Evolutionary conservation across 352 stramenopile genomes (phyloP).

Genomic region (Globisporangium nunn): DNA sequence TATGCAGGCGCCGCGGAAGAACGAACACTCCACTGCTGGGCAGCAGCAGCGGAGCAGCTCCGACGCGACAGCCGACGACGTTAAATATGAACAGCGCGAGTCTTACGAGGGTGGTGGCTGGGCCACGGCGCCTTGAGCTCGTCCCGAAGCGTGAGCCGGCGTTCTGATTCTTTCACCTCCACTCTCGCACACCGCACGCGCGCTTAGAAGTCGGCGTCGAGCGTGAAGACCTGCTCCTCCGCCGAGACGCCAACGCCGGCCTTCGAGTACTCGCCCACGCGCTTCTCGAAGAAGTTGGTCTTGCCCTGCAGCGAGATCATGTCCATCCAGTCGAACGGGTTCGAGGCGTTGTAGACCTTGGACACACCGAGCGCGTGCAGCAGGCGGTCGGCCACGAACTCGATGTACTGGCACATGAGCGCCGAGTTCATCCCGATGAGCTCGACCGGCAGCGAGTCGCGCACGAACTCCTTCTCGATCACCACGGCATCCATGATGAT

Average conservation of each 20-base stretch:
- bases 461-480: conserved; percentile 98
- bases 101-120: not conserved
- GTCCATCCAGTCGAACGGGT: conserved; percentile 99
- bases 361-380: conserved; percentile 87
- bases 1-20: not conserved
- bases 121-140: too few species aligned
- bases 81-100: conserved; percentile 14
- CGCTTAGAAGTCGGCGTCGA: conserved; percentile 92
- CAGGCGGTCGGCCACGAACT: conserved; percentile 97
- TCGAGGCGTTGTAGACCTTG: conserved; percentile 92
- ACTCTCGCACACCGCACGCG: too few species aligned
- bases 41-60: not conserved
- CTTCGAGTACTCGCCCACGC: conserved; percentile 98
- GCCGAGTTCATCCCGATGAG: conserved; percentile 98
- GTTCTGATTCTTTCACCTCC: too few species aligned
- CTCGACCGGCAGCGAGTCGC: conserved; percentile 95
- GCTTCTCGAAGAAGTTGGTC: conserved; percentile 98
- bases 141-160: not conserved
- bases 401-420: conserved; percentile 99
- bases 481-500: conserved; percentile 95
- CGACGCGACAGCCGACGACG: not conserved
- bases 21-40: too few species aligned
- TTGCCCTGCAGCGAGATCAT: conserved; percentile 98
- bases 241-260: conserved; percentile 90
- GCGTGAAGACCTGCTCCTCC: conserved; percentile 88